phyloP scores from a whole-genome alignment of 148 eudicot genomes.

The Fagopyrum homotropicum region DNA sequence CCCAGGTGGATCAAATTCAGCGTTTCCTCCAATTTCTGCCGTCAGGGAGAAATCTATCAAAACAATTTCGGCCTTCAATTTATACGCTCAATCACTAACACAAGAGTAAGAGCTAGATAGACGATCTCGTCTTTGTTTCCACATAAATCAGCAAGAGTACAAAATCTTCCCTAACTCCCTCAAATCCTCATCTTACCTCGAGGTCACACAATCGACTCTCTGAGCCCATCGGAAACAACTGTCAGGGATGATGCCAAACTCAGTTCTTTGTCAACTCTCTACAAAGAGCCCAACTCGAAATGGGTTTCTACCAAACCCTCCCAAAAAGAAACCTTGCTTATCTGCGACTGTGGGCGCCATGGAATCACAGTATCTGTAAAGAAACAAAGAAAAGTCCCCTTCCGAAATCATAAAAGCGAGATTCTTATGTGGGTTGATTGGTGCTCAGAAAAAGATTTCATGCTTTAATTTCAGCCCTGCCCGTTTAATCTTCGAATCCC shows the following conservation, averaged over 20 bases:
- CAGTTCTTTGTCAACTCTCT: not conserved
- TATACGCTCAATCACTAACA: not conserved
- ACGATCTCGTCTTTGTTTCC: not conserved
- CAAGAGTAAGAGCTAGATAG: not conserved
- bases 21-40: not conserved
- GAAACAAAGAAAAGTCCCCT: not conserved
- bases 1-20: too few species aligned
- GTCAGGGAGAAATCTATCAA: not conserved
- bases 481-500: not conserved
- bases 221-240: not conserved
- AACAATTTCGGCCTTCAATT: not conserved
- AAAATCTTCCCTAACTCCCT: not conserved
- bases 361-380: not conserved
- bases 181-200: not conserved
- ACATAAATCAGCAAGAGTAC: not conserved
- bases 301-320: conserved; percentile 6
- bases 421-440: conserved; percentile 1
- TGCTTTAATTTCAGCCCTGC: not conserved
- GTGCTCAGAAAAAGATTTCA: conserved; percentile 8
- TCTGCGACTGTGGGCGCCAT: conserved; percentile 3
- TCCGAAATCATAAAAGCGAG: not conserved
- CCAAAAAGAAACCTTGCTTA: not conserved
- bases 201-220: not conserved
- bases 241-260: not conserved
- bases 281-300: not conserved